A percentile compares a stretch with the other conserved stretches of the same genome.
These are phyloP conservation scores for Alternaria gansuensis DNA, from an alignment of 2,329 filamentous ascomycete species.

Conservation along the genomic window DNA sequence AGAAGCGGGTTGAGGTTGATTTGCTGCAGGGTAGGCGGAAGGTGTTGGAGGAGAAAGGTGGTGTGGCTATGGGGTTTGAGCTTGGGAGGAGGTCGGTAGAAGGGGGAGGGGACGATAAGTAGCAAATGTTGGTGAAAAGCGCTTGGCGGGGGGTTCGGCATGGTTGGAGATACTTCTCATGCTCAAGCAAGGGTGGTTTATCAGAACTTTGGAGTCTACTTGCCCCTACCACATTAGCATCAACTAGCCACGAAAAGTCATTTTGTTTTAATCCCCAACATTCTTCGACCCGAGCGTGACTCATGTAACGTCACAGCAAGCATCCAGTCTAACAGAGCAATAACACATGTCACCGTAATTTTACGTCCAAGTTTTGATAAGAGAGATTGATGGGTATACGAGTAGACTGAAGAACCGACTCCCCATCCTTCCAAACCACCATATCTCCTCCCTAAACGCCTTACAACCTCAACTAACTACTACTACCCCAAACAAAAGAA, in stretches of 20 bases:
- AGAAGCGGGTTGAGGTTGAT: neutral
- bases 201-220: neutral
- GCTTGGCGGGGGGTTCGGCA: no score
- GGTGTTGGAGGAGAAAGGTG: neutral
- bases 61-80: neutral
- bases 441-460: neutral
- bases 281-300: neutral
- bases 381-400: constrained; percentile 1
- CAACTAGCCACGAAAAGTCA: neutral
- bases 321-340: neutral
- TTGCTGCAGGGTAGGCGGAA: neutral
- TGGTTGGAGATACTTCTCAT: no score
- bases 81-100: neutral
- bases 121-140: no score
- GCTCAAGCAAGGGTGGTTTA: neutral
- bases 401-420: neutral
- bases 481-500: neutral
- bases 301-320: neutral
- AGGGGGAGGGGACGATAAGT: neutral
- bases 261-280: neutral
- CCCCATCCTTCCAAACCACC: neutral
- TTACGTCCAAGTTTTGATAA: neutral
- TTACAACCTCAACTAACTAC: neutral
- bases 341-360: neutral
- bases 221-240: neutral